A percentile compares a stretch with the other conserved stretches of the same genome.
Evolutionary conservation across 2,329 filamentous ascomycete genomes (phyloP).

Genomic region (Talaromyces sp.): DNA sequence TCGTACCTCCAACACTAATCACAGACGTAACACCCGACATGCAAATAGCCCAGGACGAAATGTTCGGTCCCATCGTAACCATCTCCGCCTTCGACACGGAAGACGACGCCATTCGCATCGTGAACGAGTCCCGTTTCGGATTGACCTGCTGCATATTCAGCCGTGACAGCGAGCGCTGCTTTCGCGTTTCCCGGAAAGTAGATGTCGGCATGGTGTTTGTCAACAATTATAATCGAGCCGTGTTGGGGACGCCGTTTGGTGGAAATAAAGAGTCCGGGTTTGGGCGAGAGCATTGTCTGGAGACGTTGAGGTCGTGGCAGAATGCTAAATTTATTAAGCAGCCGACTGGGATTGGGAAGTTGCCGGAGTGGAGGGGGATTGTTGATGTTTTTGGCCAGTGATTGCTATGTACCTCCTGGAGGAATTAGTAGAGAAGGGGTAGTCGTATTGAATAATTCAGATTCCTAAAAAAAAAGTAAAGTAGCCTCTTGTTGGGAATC

Average conservation of each 20-base stretch:
- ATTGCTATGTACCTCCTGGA: too few species aligned
- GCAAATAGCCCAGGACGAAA: background rate
- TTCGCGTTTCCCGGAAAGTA: background rate
- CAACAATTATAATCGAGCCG: background rate
- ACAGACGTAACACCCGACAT: background rate
- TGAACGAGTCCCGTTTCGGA: background rate
- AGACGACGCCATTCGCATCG: background rate
- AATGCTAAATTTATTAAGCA: background rate
- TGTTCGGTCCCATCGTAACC: background rate
- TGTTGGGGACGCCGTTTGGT: background rate
- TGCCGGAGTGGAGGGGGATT: background rate
- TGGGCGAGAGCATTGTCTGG: background rate
- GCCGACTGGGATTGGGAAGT: background rate
- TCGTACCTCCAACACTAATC: background rate
- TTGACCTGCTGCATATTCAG: background rate
- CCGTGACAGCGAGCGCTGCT: background rate
- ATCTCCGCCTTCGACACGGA: background rate
- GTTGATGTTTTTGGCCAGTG: background rate
- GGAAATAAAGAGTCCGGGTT: background rate
- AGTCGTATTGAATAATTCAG: background rate
- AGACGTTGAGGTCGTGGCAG: background rate
- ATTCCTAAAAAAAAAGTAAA: constrained; percentile 16
- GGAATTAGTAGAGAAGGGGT: background rate
- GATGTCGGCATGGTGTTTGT: background rate
- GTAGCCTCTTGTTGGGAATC: constrained; percentile 11